A percentile compares a stretch with the other conserved stretches of the same genome.
Conservation (phyloP, 1,139 yeast species). For the Saccharomyces hybrid region DNA sequence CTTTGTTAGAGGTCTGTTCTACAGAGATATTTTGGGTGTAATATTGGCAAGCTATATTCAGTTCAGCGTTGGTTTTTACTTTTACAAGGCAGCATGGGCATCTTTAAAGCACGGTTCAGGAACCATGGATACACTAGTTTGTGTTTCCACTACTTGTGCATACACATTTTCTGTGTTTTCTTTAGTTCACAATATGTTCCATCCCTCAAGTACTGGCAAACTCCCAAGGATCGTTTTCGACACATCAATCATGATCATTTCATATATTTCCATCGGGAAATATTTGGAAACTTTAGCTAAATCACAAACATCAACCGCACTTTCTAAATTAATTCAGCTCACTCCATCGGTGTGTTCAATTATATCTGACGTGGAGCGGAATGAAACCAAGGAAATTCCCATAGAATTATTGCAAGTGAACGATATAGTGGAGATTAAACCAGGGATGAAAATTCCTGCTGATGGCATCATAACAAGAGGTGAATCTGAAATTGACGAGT, state of each 20-base stretch:
- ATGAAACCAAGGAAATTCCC: slow-evolving; percentile 37
- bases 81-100: slow-evolving; percentile 54
- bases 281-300: slow-evolving; percentile 88
- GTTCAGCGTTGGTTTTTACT: slow-evolving; percentile 52
- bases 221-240: slow-evolving; percentile 79
- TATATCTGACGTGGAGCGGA: slow-evolving; percentile 32
- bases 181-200: slow-evolving; percentile 38
- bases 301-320: slow-evolving; percentile 86
- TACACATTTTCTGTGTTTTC: slow-evolving; percentile 65
- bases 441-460: slow-evolving; percentile 87
- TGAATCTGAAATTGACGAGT: slow-evolving; percentile 76
- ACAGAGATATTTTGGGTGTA: slow-evolving; percentile 57
- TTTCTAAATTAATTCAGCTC: slow-evolving; percentile 69
- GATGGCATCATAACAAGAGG: slow-evolving; percentile 81
- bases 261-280: slow-evolving; percentile 82
- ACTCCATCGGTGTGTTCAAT: slow-evolving; percentile 74
- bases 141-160: slow-evolving; percentile 74
- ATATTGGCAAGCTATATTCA: slow-evolving; percentile 60
- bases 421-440: slow-evolving; percentile 70
- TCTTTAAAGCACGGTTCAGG: slow-evolving; percentile 70
- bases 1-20: slow-evolving; percentile 45
- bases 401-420: slow-evolving; percentile 70
- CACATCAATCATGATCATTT: slow-evolving; percentile 75
- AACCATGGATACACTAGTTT: slow-evolving; percentile 93
- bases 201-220: slow-evolving; percentile 21